Percentiles rank a stretch among this genome's conserved stretches.
Conservation (phyloP, 805 yeast genomes). For the Kuraishia floccosa region DNA sequence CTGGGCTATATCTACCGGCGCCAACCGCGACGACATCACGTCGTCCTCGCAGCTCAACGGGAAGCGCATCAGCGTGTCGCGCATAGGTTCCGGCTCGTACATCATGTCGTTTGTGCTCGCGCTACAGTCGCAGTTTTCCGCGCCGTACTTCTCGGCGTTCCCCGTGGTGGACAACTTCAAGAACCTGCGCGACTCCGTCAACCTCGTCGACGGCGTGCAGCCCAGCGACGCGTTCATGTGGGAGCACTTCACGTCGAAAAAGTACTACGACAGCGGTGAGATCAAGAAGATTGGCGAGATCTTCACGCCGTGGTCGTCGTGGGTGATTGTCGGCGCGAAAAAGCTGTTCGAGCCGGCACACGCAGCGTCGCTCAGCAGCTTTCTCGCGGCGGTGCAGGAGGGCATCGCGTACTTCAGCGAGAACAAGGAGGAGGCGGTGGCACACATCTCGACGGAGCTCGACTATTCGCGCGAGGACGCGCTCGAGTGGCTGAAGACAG, state of each 20-base stretch:
- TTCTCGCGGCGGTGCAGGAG: conserved; percentile 43
- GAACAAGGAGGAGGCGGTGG: conserved; percentile 53
- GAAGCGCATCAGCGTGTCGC: conserved; percentile 61
- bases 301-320: conserved; percentile 94
- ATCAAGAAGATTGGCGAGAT: conserved; percentile 79
- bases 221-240: conserved; percentile 85
- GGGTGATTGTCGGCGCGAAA: conserved; percentile 60
- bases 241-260: conserved; percentile 87
- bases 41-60: conserved; percentile 44
- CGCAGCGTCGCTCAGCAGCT: conserved; percentile 18
- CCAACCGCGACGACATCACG: conserved; percentile 41
- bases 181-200: conserved; percentile 73
- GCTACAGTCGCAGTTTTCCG: conserved; percentile 39
- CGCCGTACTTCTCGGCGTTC: conserved; percentile 40
- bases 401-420: conserved; percentile 59
- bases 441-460: conserved; percentile 51
- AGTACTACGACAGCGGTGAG: conserved; percentile 70
- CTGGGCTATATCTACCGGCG: conserved; percentile 85
- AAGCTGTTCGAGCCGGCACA: conserved; percentile 18
- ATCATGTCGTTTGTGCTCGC: conserved; percentile 86
- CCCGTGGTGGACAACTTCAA: conserved; percentile 56
- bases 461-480: conserved; percentile 78
- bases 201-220: conserved; percentile 30
- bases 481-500: conserved; percentile 71
- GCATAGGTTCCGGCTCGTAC: conserved; percentile 87